Percentiles rank a stretch among this genome's conserved stretches.
phyloP scores from a whole-genome alignment of 2,329 filamentous ascomycete genomes.

The Hymenoscyphus fructigenus region DNA sequence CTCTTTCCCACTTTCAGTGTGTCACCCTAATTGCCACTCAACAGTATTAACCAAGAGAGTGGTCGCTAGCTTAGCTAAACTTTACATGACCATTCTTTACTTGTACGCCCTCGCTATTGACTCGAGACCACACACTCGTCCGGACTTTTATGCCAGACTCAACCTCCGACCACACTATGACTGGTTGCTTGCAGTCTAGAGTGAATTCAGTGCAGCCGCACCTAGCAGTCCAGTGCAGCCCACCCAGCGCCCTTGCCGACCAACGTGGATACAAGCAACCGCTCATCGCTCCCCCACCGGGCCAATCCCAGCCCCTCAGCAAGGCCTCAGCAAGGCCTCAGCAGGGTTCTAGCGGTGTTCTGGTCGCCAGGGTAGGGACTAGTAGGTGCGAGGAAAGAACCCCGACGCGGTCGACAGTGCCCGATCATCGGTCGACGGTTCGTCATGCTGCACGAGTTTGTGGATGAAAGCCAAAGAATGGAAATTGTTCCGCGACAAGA shows the following conservation, averaged over 20 bases:
- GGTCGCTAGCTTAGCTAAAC: not conserved
- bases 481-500: slow-evolving; percentile 27
- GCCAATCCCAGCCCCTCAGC: not conserved
- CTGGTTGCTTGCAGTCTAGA: not conserved
- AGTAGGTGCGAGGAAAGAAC: slow-evolving; percentile 1
- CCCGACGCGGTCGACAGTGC: slow-evolving; percentile 24
- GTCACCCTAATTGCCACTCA: not conserved
- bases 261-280: not conserved
- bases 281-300: not conserved
- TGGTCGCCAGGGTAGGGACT: not conserved
- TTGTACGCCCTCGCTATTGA: not conserved
- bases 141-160: not conserved
- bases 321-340: not conserved
- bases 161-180: not conserved
- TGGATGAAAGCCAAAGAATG: slow-evolving; percentile 24
- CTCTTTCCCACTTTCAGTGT: not conserved
- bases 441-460: slow-evolving; percentile 21
- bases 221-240: not conserved
- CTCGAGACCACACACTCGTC: not conserved
- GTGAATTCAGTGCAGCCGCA: not conserved
- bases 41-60: not conserved
- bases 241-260: not conserved
- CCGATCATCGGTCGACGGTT: slow-evolving; percentile 30
- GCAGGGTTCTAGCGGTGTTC: not conserved
- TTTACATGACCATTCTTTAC: not conserved